Evolutionary conservation across 768 basidiomycete genomes (phyloP), one percentile per base, ranked within the genome.

Genomic region (Lentinula boryana): DNA sequence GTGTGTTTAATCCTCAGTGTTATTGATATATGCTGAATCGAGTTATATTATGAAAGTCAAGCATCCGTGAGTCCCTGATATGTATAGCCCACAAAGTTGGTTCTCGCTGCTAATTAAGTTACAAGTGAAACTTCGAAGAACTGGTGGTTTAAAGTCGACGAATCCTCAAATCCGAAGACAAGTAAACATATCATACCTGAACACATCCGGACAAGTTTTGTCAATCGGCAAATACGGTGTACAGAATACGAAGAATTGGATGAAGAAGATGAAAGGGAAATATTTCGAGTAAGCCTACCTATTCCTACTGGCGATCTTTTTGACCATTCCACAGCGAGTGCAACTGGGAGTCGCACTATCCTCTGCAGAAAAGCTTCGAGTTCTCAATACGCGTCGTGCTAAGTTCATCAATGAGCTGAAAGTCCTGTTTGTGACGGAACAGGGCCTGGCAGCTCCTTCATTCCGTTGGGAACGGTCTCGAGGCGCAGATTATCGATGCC

Each of bases 331-430:
- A 35, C 41, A 82, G 80, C 69, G 80, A 43, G 80, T 82, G 4
- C 80, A 82, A 66, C 70, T 82, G 0, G 80, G 80, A 13, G 78
- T 82, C 72, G 80, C 81, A 0, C 68, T 82, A 52, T 82, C 81
- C 1, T 78, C 80, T 3, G 79, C 66, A 77, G 82, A 84, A 61
- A 80, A 78, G 60, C 68, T 84, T 38, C 81, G 81, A 60, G 82
- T 82, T 0, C 68, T 77, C 49, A 72, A 68, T 23, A 73, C 78
- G 1, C 75, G 78, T 3, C 73, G 75, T 65, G 65, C 77, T 1
- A 38, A 63, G 0, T 77, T 83, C 58, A 74, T 81, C 4, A 78
- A 78, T 8, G 69, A 73, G 21, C 18, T 84, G 4, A 70, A 77
- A 35, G 64, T 63, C 0, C 63, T 73, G 6, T 75, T 78, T 50